Conservation (phyloP, 2,329 filamentous ascomycete species). For the Cladophialophora yegresii region DNA sequence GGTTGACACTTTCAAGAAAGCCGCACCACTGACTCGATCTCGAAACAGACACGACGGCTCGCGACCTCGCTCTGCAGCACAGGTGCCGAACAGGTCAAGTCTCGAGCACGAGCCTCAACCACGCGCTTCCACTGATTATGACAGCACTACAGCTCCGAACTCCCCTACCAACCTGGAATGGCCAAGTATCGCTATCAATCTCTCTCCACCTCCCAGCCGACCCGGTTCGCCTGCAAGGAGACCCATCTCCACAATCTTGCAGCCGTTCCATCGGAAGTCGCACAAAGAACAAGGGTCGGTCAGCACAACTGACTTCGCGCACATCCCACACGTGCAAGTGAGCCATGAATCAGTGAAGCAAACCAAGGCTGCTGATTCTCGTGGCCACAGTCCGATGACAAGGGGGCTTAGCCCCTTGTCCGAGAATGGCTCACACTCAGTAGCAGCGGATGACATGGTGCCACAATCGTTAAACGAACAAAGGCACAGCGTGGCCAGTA, state of each 20-base stretch:
- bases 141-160: slow-evolving; percentile 47
- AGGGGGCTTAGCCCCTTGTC: slow-evolving; percentile 29
- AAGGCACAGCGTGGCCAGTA: slow-evolving; percentile 35
- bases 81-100: slow-evolving; percentile 19
- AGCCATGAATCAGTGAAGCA: slow-evolving; percentile 18
- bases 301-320: slow-evolving; percentile 45
- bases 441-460: slow-evolving; percentile 17
- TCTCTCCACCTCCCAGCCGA: slow-evolving; percentile 65
- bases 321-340: slow-evolving; percentile 13
- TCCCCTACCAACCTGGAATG: slow-evolving; percentile 50
- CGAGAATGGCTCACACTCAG: slow-evolving; percentile 17
- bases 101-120: slow-evolving; percentile 30
- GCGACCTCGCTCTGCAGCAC: slow-evolving; percentile 11
- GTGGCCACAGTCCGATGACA: slow-evolving; percentile 34
- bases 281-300: slow-evolving; percentile 42
- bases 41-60: slow-evolving; percentile 23
- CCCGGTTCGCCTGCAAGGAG: slow-evolving; percentile 65
- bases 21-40: slow-evolving; percentile 22
- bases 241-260: slow-evolving; percentile 47
- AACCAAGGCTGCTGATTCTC: slow-evolving; percentile 22
- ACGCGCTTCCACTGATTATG: slow-evolving; percentile 48
- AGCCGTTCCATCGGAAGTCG: slow-evolving; percentile 41
- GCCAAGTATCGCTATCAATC: slow-evolving; percentile 62
- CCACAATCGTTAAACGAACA: slow-evolving; percentile 19
- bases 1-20: slow-evolving; percentile 23